phyloP scores from a whole-genome alignment of 129 eudicot genomes.

The Flaveria brownii region DNA sequence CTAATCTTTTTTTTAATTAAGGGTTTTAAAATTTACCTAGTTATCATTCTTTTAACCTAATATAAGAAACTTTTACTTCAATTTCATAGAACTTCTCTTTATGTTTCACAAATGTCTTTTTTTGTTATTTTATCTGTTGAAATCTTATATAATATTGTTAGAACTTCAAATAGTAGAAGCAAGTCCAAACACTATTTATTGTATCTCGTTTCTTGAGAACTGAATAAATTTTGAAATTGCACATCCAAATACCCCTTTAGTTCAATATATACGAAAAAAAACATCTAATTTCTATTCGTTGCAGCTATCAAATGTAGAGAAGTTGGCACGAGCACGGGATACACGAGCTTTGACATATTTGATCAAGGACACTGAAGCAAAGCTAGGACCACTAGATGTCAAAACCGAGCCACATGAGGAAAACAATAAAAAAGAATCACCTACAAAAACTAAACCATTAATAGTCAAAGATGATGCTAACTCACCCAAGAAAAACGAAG shows the following conservation, averaged over 20 bases:
- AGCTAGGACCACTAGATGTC: conserved; percentile 63
- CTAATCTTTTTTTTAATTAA: too few species aligned
- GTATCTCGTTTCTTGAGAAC: not conserved
- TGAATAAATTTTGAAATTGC: not conserved
- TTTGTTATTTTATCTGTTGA: not conserved
- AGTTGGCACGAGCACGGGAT: conserved; percentile 65
- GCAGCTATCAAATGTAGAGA: conserved; percentile 56
- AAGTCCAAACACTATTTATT: not conserved
- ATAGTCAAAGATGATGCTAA: conserved; percentile 22
- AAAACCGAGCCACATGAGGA: conserved; percentile 29
- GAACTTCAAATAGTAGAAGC: not conserved
- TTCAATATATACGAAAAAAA: not conserved
- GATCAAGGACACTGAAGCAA: conserved; percentile 67
- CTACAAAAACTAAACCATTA: conserved; percentile 21
- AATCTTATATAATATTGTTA: not conserved
- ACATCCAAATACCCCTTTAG: not conserved
- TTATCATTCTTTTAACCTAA: not conserved
- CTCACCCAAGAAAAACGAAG: conserved; percentile 30
- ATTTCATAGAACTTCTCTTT: not conserved
- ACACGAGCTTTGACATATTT: conserved; percentile 56
- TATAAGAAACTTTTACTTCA: not conserved
- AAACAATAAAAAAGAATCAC: conserved; percentile 24
- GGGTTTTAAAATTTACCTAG: not conserved
- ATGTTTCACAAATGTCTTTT: not conserved
- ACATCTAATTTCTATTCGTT: conserved; percentile 16